A percentile compares a stretch with the other conserved stretches of the same genome.
Evolutionary conservation across 495 filamentous ascomycete genomes (phyloP).

Genomic region (Aspergillus avenaceus): DNA sequence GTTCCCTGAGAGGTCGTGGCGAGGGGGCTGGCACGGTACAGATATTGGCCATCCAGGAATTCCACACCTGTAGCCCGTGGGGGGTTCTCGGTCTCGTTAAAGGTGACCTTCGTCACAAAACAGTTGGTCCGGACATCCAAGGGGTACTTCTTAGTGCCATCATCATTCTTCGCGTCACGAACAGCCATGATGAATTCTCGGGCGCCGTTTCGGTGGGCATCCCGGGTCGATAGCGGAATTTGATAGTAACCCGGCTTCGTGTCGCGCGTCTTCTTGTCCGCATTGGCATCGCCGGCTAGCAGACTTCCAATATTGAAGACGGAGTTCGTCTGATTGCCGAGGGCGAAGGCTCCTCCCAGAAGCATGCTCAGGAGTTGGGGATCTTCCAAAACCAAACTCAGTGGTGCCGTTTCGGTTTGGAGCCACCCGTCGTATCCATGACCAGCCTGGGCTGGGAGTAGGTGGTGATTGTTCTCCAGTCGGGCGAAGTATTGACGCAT

Average conservation of each 20-base stretch:
- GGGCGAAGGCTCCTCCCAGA: slow-evolving; percentile 46
- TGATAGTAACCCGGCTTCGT: slow-evolving; percentile 45
- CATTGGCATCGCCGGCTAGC: slow-evolving; percentile 51
- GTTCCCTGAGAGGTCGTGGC: slow-evolving; percentile 28
- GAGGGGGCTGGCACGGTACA: slow-evolving; percentile 57
- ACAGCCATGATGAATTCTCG: slow-evolving; percentile 53
- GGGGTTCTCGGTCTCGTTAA: slow-evolving; percentile 37
- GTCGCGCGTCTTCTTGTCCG: slow-evolving; percentile 33
- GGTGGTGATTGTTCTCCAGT: slow-evolving; percentile 54
- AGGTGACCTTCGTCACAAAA: slow-evolving; percentile 57
- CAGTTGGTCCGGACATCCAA: slow-evolving; percentile 58
- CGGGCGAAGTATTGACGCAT: slow-evolving; percentile 42
- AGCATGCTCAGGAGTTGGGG: slow-evolving; percentile 48
- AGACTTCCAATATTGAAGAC: slow-evolving; percentile 38
- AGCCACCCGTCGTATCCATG: slow-evolving; percentile 62
- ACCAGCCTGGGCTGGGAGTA: slow-evolving; percentile 31
- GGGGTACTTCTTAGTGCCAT: slow-evolving; percentile 52
- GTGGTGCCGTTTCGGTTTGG: slow-evolving; percentile 40
- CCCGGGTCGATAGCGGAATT: slow-evolving; percentile 46
- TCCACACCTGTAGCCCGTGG: slow-evolving; percentile 59
- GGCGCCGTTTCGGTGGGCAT: slow-evolving; percentile 43
- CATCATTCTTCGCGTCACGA: slow-evolving; percentile 42
- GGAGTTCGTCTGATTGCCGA: slow-evolving; percentile 40
- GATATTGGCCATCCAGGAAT: slow-evolving; percentile 53
- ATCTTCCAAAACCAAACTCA: slow-evolving; percentile 46